Conservation (phyloP, 345 rosid genomes). For the Mallotus nudiflorus region DNA sequence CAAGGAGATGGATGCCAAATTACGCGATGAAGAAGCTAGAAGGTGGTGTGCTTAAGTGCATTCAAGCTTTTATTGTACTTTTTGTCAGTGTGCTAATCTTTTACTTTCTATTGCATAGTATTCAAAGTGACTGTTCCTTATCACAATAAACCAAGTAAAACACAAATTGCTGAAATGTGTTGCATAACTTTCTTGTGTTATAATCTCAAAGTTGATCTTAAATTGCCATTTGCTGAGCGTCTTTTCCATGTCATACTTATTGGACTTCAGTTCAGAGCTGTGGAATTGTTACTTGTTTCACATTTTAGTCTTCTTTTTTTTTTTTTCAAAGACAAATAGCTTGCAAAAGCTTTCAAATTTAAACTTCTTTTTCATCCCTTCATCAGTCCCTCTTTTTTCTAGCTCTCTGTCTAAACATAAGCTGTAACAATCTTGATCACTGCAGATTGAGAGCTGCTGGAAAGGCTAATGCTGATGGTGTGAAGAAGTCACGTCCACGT, state of each 20-base stretch:
- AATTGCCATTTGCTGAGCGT: background rate
- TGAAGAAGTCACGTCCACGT: conserved; percentile 27
- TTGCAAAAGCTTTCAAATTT: background rate
- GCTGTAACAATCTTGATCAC: background rate
- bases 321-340: background rate
- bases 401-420: background rate
- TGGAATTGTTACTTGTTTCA: too few relatives aligned
- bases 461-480: conserved; percentile 27
- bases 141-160: background rate
- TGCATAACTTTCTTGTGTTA: background rate
- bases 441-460: conserved; percentile 31
- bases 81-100: background rate
- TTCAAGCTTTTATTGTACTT: background rate
- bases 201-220: background rate
- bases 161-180: background rate
- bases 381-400: background rate
- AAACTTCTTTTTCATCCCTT: background rate
- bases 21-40: conserved; percentile 38
- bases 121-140: background rate
- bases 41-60: conserved; percentile 17
- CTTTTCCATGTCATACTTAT: background rate
- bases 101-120: background rate
- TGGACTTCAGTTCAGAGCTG: too few relatives aligned
- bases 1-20: conserved; percentile 40
- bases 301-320: background rate